phyloP scores from a whole-genome alignment of 2,329 filamentous ascomycete genomes.

The Hypoxylon sp. region DNA sequence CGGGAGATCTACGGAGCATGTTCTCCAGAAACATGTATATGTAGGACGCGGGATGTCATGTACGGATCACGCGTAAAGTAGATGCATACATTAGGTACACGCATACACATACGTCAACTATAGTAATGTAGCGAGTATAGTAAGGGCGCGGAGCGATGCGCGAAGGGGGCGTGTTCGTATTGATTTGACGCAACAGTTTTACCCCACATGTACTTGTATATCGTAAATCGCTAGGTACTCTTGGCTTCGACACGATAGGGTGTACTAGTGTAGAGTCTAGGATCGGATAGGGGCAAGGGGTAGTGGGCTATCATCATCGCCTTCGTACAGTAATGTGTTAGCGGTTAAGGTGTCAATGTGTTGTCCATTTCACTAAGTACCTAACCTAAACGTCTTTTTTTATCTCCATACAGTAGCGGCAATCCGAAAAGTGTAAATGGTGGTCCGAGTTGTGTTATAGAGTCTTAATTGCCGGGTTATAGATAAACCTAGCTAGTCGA shows the following conservation, averaged over 20 bases:
- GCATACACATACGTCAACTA: neutral
- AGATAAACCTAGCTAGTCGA: conserved; percentile 22
- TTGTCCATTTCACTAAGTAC: conserved; percentile 28
- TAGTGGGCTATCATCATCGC: conserved; percentile 12
- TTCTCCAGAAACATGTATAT: conserved; percentile 10
- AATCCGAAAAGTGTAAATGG: conserved; percentile 28
- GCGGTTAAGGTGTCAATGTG: conserved; percentile 30
- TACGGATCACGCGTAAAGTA: conserved; percentile 28
- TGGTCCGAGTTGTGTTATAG: conserved; percentile 32
- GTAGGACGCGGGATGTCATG: conserved; percentile 33
- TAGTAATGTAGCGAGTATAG: conserved; percentile 8
- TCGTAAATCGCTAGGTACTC: conserved; percentile 7
- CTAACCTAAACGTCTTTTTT: conserved; percentile 5
- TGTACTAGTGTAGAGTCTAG: neutral
- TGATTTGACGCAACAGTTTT: conserved; percentile 13
- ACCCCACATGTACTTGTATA: conserved; percentile 32
- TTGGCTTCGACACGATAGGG: conserved; percentile 14
- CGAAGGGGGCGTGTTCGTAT: conserved; percentile 24
- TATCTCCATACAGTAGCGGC: conserved; percentile 28
- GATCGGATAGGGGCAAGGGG: conserved; percentile 32
- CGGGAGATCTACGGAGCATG: conserved; percentile 31
- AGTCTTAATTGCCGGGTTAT: conserved; percentile 32
- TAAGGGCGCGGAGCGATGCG: conserved; percentile 12
- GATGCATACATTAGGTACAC: neutral
- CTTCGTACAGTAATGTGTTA: conserved; percentile 18